phyloP scores from a whole-genome alignment of 768 basidiomycete species.

The Pleurotus citrinopileatus region DNA sequence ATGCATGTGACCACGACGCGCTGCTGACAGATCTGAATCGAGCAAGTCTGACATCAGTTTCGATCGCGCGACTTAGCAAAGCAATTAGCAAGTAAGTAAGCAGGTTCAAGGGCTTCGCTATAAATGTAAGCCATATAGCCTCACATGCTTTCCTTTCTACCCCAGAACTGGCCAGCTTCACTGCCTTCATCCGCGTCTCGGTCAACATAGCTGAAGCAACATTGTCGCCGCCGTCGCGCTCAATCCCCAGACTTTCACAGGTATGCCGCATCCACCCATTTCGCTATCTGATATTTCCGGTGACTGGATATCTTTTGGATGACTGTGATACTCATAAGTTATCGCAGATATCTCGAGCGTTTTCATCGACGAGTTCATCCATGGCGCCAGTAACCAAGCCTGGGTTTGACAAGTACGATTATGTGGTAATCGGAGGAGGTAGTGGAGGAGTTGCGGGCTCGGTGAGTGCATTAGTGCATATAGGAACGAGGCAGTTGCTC shows the following conservation, averaged over 20 bases:
- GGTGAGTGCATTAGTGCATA: slow-evolving; percentile 39
- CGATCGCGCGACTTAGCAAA: neutral
- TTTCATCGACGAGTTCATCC: slow-evolving; percentile 26
- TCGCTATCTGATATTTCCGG: neutral
- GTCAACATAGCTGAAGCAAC: slow-evolving; percentile 4
- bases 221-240: slow-evolving; percentile 11
- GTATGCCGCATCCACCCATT: slow-evolving; percentile 8
- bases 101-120: neutral
- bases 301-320: too few relatives aligned
- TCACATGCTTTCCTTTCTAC: neutral
- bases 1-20: neutral
- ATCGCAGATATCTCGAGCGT: slow-evolving; percentile 50
- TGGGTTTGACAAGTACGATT: slow-evolving; percentile 69
- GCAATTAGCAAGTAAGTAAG: slow-evolving; percentile 1
- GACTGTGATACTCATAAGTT: too few relatives aligned
- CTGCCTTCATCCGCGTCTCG: neutral
- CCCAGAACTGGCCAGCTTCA: slow-evolving; percentile 6
- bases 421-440: slow-evolving; percentile 89
- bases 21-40: neutral
- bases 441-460: slow-evolving; percentile 90
- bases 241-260: slow-evolving; percentile 14
- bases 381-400: slow-evolving; percentile 77
- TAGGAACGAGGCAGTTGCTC: neutral
- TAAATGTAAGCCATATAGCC: neutral
- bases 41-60: neutral